Base-by-base conservation (phyloP, 306 rosid genomes). In the Sphenostylis stenocarpa region DNA sequence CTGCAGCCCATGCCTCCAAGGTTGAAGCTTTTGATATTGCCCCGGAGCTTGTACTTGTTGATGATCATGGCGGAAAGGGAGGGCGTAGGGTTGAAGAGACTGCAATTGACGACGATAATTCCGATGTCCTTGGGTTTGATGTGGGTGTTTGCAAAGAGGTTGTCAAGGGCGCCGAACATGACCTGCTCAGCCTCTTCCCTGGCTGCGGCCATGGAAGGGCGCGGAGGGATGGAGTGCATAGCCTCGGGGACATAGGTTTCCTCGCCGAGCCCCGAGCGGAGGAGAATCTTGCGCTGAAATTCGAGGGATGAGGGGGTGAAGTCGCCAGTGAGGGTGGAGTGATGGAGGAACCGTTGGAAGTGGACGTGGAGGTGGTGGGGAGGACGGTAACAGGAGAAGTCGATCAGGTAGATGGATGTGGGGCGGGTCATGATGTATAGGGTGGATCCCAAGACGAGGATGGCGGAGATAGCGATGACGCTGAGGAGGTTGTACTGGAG, bases 1-100 rank as follows among this genome's bases (percentile, higher is more conserved):
- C 94, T 90, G 43, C 94, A 90, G 7, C 94, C 94, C 94, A 90
- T 90, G 0, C 94, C 92, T 0, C 90, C 90, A 17, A 90, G 45
- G 51, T 90, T 90, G 60, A 87, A 86, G 73, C 83, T 87, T 57
- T 65, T 86, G 10, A 86, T 67, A 2, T 86, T 86, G 4, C 85
- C 84, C 55, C 93, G 83, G 36, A 91, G 53, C 5, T 87, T 88
- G 55, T 91, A 91, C 58, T 67, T 84, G 67, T 91, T 88, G 15
- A 91, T 91, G 20, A 91, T 89, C 90, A 89, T 84, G 1, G 96
- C 87, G 0, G 96, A 91, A 5, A 88, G 86, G 0, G 96, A 91
- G 19, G 96, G 96, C 0, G 91, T 87, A 7, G 93, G 96, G 58
- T 84, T 87, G 79, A 91, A 91, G 77, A 91, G 70, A 33, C 96